phyloP scores from a whole-genome alignment of 2,329 filamentous ascomycete genomes.

The Verticillium nonalfalfae region DNA sequence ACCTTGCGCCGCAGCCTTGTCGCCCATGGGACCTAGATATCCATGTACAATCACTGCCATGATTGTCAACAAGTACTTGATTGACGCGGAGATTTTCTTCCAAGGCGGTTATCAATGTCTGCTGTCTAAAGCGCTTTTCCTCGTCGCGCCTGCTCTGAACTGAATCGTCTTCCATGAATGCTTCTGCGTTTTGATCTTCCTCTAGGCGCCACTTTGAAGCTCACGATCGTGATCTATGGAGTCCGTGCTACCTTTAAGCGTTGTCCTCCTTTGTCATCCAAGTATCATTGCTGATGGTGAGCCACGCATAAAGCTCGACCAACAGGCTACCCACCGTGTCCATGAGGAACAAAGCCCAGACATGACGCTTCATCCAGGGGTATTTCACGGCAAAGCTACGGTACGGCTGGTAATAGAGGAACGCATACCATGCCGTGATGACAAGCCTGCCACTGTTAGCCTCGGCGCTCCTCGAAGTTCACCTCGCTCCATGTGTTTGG shows the following conservation, averaged over 20 bases:
- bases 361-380: constrained; percentile 1
- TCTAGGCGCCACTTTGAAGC: too few relatives aligned
- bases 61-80: background rate
- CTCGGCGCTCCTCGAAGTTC: too few relatives aligned
- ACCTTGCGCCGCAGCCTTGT: background rate
- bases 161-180: too few relatives aligned
- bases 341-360: constrained; percentile 7
- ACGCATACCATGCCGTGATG: constrained; percentile 4
- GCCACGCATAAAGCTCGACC: constrained; percentile 7
- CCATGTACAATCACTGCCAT: background rate
- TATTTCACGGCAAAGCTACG: constrained; percentile 3
- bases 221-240: too few relatives aligned
- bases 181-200: too few relatives aligned
- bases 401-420: constrained; percentile 2
- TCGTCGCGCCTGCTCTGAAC: too few relatives aligned
- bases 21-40: too few relatives aligned
- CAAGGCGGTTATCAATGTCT: too few relatives aligned
- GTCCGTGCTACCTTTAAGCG: background rate
- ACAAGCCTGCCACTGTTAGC: constrained; percentile 1
- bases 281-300: constrained; percentile 5
- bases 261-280: constrained; percentile 1
- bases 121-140: too few relatives aligned
- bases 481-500: too few relatives aligned
- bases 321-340: constrained; percentile 5
- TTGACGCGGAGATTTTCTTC: background rate